Evolutionary conservation across 1,284 basidiomycete genomes (phyloP).

Genomic region (Sanguinoderma infundibulare): DNA sequence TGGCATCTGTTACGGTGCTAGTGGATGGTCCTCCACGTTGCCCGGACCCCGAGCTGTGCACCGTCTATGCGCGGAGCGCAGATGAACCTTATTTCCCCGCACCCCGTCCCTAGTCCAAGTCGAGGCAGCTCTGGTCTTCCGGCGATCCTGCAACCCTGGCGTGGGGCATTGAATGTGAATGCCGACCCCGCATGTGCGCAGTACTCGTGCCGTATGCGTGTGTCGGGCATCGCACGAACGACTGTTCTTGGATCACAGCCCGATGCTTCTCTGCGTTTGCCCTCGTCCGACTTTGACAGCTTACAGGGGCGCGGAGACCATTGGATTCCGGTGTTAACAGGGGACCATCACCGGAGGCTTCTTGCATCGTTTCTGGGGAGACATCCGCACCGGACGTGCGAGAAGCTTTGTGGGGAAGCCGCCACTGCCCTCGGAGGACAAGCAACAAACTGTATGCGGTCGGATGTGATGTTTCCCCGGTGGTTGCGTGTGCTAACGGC

Average conservation of each 20-base stretch:
- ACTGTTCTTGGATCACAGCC: neutral
- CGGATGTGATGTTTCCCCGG: neutral
- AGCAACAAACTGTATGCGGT: neutral
- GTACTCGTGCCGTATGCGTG: neutral
- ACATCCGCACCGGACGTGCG: neutral
- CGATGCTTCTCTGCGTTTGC: neutral
- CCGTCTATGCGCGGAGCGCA: neutral
- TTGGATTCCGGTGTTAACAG: neutral
- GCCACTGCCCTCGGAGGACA: neutral
- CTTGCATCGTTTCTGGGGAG: neutral
- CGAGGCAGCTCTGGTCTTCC: neutral
- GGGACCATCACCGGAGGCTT: neutral
- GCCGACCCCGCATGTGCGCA: neutral
- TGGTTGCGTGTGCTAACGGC: neutral
- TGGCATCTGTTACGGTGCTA: neutral
- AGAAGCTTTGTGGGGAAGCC: neutral
- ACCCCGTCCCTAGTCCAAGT: neutral
- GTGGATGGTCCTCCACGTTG: neutral
- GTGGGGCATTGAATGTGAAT: neutral
- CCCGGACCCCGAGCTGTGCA: neutral
- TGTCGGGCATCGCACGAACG: neutral
- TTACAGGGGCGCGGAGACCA: neutral
- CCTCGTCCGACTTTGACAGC: neutral
- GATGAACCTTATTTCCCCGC: conserved; percentile 8
- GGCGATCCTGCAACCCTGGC: neutral